These are phyloP conservation scores for Aspergillus fijiensis DNA, from an alignment of 2,329 filamentous ascomycete genomes.

Conservation along the genomic window DNA sequence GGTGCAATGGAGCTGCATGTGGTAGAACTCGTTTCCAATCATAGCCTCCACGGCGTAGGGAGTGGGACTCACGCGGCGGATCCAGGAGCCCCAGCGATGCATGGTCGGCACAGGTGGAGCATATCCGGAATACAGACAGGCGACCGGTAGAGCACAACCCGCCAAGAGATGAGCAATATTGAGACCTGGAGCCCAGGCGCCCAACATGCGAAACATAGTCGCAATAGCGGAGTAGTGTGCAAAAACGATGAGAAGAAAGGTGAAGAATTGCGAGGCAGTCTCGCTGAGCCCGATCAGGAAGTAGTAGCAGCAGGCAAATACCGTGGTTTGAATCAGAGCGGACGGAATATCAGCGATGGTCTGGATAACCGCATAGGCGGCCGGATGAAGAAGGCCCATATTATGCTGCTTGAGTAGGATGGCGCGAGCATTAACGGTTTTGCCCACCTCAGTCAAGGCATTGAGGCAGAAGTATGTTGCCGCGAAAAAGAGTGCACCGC, in stretches of 20 bases:
- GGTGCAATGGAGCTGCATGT: slow-evolving; percentile 67
- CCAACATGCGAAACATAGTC: slow-evolving; percentile 73
- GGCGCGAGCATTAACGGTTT: slow-evolving; percentile 71
- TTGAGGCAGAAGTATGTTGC: slow-evolving; percentile 86
- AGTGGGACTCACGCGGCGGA: slow-evolving; percentile 73
- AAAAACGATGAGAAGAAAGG: slow-evolving; percentile 69
- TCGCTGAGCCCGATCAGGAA: slow-evolving; percentile 71
- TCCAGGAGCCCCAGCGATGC: slow-evolving; percentile 76
- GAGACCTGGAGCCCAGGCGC: slow-evolving; percentile 74
- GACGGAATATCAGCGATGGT: slow-evolving; percentile 77
- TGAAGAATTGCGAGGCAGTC: slow-evolving; percentile 76
- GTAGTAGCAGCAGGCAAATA: slow-evolving; percentile 75
- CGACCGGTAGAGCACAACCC: slow-evolving; percentile 75
- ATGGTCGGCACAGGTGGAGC: slow-evolving; percentile 73
- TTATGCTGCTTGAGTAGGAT: slow-evolving; percentile 83
- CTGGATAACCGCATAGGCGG: slow-evolving; percentile 78
- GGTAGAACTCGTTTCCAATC: slow-evolving; percentile 84
- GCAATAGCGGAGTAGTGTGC: slow-evolving; percentile 71
- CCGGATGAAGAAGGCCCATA: slow-evolving; percentile 77
- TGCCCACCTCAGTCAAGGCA: slow-evolving; percentile 73
- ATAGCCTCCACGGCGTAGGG: slow-evolving; percentile 73
- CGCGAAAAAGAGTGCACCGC: slow-evolving; percentile 76
- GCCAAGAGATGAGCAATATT: slow-evolving; percentile 80
- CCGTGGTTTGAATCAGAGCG: slow-evolving; percentile 65
- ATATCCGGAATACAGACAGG: slow-evolving; percentile 81